Conservation (phyloP, 1,139 yeast genomes). For the Barnettozyma hawaiiensis region DNA sequence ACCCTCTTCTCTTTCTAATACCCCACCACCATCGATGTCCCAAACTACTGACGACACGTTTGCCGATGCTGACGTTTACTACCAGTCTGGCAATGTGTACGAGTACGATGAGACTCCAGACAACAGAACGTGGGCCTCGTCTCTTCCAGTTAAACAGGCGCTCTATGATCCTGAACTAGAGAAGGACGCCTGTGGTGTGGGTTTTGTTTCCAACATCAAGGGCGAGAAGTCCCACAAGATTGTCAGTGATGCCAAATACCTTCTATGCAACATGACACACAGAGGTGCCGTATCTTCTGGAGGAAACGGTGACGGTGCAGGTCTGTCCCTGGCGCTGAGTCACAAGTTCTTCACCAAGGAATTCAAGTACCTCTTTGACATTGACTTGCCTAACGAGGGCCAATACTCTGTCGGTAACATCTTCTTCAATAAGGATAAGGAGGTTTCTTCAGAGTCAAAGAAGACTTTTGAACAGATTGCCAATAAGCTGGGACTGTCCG, state of each 20-base stretch:
- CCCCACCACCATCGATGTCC: conserved; percentile 4
- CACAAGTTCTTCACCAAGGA: conserved; percentile 83
- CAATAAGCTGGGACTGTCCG: conserved; percentile 64
- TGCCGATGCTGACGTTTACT: conserved; percentile 17
- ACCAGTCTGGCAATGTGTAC: conserved; percentile 32
- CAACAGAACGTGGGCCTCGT: conserved; percentile 84
- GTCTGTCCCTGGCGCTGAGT: conserved; percentile 89
- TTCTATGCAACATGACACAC: conserved; percentile 96
- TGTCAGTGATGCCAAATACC: conserved; percentile 80
- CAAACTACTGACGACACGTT: conserved; percentile 14
- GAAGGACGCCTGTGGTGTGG: conserved; percentile 98
- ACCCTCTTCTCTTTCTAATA: too few species aligned
- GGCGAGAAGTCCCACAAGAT: conserved; percentile 87
- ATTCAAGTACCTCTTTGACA: conserved; percentile 58
- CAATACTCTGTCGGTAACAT: conserved; percentile 95
- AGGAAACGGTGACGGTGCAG: conserved; percentile 99
- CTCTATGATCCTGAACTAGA: conserved; percentile 91
- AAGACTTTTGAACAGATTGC: conserved; percentile 80
- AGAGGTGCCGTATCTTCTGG: conserved; percentile 96
- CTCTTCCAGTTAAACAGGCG: conserved; percentile 83
- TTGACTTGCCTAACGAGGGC: conserved; percentile 66
- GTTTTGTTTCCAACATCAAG: conserved; percentile 92
- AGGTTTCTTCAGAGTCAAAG: conserved; percentile 60
- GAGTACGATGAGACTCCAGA: conserved; percentile 70
- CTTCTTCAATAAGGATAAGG: conserved; percentile 73